Percentiles rank a stretch among this genome's conserved stretches.
phyloP scores from a whole-genome alignment of 495 filamentous ascomycete genomes.

The Hyaloscypha bicolor region DNA sequence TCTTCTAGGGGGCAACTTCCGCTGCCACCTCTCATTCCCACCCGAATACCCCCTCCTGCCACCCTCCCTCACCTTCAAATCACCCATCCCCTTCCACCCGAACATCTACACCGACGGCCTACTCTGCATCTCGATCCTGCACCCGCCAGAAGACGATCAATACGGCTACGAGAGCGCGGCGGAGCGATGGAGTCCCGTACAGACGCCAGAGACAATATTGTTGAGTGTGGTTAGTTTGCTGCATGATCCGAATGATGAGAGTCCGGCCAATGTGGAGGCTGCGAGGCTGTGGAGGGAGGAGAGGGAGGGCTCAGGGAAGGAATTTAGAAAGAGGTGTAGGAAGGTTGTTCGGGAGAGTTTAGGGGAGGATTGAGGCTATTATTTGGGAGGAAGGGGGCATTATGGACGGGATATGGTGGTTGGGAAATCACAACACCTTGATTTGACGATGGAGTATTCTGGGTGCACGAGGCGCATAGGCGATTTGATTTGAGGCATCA shows the following conservation, averaged over 20 bases:
- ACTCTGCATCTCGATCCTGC: conserved; percentile 96
- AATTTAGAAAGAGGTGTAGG: conserved; percentile 76
- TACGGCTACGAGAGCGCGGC: conserved; percentile 92
- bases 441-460: not conserved
- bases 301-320: conserved; percentile 52
- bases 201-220: conserved; percentile 93
- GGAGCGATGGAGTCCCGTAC: conserved; percentile 96
- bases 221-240: conserved; percentile 93
- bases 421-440: not conserved
- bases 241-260: conserved; percentile 91
- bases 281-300: conserved; percentile 86
- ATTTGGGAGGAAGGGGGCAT: not conserved
- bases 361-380: conserved; percentile 58
- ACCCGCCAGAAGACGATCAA: conserved; percentile 93
- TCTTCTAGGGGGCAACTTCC: conserved; percentile 79
- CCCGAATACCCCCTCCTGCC: conserved; percentile 85
- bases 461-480: not conserved
- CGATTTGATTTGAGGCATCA: not conserved
- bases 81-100: conserved; percentile 85
- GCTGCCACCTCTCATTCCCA: conserved; percentile 77
- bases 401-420: not conserved
- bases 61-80: conserved; percentile 88
- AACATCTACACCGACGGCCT: conserved; percentile 91
- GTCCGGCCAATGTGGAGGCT: conserved; percentile 92
- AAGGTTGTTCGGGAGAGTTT: conserved; percentile 83